Evolutionary conservation across 371 early-diverging fungal genomes (phyloP).

Genomic region (Mortierella sp.): DNA sequence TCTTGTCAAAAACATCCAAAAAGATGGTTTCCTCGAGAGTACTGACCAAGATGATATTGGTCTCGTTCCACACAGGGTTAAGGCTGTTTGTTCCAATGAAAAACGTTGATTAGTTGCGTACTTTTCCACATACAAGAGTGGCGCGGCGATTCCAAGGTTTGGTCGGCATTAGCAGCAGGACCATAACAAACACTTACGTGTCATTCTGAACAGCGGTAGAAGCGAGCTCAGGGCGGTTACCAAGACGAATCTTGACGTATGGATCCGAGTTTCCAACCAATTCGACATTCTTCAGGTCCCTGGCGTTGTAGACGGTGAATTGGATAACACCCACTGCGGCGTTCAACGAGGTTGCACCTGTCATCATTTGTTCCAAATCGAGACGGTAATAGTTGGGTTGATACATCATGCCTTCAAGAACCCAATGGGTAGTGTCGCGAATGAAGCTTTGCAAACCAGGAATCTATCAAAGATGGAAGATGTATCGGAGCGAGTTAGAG

Average conservation of each 20-base stretch:
- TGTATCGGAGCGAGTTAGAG: constrained; percentile 1
- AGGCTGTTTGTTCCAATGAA: constrained; percentile 28
- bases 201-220: constrained; percentile 67
- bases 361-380: constrained; percentile 86
- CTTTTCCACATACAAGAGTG: too few species aligned
- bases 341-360: constrained; percentile 63
- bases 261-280: constrained; percentile 86
- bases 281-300: constrained; percentile 79
- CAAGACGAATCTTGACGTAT: constrained; percentile 76
- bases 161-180: too few species aligned
- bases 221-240: constrained; percentile 75
- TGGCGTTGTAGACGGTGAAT: constrained; percentile 78
- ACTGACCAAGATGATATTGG: constrained; percentile 74
- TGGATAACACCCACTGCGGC: constrained; percentile 88
- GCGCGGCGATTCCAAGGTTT: too few species aligned
- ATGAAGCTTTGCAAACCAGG: constrained; percentile 87
- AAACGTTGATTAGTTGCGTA: too few species aligned
- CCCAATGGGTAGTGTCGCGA: constrained; percentile 79
- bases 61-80: constrained; percentile 90
- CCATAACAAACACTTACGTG: constrained; percentile 41
- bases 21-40: constrained; percentile 69
- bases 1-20: constrained; percentile 77
- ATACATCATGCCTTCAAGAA: constrained; percentile 84
- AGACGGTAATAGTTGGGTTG: constrained; percentile 84
- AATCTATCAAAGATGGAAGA: constrained; percentile 57